Evolutionary conservation across 1,284 basidiomycete genomes (phyloP).

Genomic region (Malassezia japonica): DNA sequence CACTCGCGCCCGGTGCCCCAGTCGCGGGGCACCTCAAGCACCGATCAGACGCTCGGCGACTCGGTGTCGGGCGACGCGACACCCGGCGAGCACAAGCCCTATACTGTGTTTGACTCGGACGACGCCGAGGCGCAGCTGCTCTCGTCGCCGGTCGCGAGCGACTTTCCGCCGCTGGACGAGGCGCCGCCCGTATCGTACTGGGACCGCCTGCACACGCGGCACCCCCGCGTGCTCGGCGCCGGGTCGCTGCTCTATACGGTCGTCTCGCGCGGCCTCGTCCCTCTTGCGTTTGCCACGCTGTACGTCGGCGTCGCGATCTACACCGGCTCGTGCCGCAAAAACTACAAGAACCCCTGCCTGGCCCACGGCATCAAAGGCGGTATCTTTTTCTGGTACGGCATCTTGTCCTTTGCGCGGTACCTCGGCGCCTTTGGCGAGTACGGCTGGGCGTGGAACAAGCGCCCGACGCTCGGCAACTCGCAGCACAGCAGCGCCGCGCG

Average conservation of each 20-base stretch:
- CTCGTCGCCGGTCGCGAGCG: neutral
- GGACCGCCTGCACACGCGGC: neutral
- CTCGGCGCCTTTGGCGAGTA: slow-evolving; percentile 76
- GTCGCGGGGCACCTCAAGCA: slow-evolving; percentile 3
- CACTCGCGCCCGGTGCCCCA: neutral
- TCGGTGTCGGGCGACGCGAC: neutral
- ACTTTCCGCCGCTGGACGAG: neutral
- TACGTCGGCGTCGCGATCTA: slow-evolving; percentile 67
- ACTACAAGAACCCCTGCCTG: slow-evolving; percentile 62
- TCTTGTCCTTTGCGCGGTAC: slow-evolving; percentile 80
- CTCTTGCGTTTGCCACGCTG: slow-evolving; percentile 60
- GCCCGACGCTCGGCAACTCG: slow-evolving; percentile 18
- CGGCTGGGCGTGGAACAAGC: slow-evolving; percentile 88
- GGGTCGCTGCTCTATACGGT: slow-evolving; percentile 20
- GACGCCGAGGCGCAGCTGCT: neutral
- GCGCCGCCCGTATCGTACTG: neutral
- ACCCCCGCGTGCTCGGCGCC: slow-evolving; percentile 6
- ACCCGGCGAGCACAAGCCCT: neutral
- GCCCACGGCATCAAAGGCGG: slow-evolving; percentile 82
- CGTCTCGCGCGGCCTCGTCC: slow-evolving; percentile 59
- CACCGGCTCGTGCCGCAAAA: slow-evolving; percentile 64
- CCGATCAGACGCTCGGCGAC: slow-evolving; percentile 7
- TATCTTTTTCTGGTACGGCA: slow-evolving; percentile 58
- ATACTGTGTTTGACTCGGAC: slow-evolving; percentile 7
- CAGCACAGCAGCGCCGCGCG: slow-evolving; percentile 17